Evolutionary conservation across 192 early-diverging fungal genomes (phyloP), one percentile per base, ranked within the genome.

Genomic region (Coemansia furcata): DNA sequence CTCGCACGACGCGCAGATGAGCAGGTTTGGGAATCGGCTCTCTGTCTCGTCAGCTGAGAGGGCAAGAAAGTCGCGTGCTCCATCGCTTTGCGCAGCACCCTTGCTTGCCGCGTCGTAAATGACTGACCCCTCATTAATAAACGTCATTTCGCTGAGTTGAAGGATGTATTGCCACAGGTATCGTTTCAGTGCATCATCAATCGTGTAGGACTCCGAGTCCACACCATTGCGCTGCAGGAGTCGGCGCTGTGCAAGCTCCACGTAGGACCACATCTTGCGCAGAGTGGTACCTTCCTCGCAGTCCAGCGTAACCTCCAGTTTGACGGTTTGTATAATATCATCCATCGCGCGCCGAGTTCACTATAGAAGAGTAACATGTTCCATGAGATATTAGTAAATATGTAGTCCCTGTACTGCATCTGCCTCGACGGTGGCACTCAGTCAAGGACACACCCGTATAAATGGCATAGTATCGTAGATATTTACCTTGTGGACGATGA

Each of bases 131-230:
- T 42, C 59, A 35, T 55, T 32, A 11, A 71, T 10, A 50, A 82
- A 76, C 2, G 62, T 60, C 65, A 82, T 54, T 9, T 47, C 63
- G 11, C 39, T 19, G 23, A 69, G 65, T 17, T 43, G 64, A 39
- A 64, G 3, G 4, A 82, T 71, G 23, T 64, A 49, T 11, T 71
- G 79, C 79, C 79, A 82, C 29, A 82, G 38, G 26, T 82, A 82
- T 19, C 46, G 46, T 32, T 73, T 67, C 26, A 82, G 11, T 6
- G 54, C 30, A 2, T 23, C 43, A 55, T 76, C 71, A 15, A 67
- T 59, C 2, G 29, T 42, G 4, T 38, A 30, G 1, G 40, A 7
- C 2, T 65, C 67, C 29, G 21, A 14, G 17, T 47, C 62, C 9
- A 71, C 2, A 10, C 59, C 66, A 3, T 57, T 43, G 29, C 47